These are phyloP conservation scores for Melanogaster broomeanus DNA, from an alignment of 768 basidiomycete genomes.

Conservation along the genomic window DNA sequence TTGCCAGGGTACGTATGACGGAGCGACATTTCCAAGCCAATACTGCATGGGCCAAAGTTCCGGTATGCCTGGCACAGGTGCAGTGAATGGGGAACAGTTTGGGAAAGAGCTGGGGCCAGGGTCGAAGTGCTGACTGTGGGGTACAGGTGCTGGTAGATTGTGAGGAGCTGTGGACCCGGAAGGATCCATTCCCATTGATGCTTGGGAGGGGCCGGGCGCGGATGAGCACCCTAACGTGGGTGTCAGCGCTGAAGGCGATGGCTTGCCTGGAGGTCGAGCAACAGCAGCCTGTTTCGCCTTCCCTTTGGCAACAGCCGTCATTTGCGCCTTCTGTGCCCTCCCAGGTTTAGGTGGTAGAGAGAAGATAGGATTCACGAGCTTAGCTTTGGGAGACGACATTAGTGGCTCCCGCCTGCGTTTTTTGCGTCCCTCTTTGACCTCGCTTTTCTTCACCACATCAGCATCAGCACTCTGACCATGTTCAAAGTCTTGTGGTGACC, in stretches of 20 bases:
- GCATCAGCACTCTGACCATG: neutral
- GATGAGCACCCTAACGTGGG: neutral
- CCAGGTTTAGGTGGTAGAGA: neutral
- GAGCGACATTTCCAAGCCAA: constrained; percentile 1
- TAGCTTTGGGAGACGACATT: neutral
- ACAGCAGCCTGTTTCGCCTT: neutral
- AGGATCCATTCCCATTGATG: neutral
- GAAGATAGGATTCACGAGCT: neutral
- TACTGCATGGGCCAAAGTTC: constrained; percentile 1
- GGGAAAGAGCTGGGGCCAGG: neutral
- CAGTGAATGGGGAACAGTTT: neutral
- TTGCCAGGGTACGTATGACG: neutral
- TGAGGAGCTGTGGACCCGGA: neutral
- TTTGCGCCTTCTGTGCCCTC: neutral
- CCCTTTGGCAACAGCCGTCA: neutral
- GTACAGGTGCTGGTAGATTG: neutral
- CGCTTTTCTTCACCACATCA: neutral
- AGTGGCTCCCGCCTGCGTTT: constrained; percentile 1
- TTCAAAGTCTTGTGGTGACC: neutral
- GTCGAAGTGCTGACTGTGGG: neutral
- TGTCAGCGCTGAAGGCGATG: no score
- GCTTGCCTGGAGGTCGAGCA: neutral
- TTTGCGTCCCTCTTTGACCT: constrained; percentile 6
- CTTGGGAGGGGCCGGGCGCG: neutral
- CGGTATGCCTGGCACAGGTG: neutral